A percentile compares a stretch with the other conserved stretches of the same genome.
Conservation (phyloP, 805 yeast species). For the Candida anglica region DNA sequence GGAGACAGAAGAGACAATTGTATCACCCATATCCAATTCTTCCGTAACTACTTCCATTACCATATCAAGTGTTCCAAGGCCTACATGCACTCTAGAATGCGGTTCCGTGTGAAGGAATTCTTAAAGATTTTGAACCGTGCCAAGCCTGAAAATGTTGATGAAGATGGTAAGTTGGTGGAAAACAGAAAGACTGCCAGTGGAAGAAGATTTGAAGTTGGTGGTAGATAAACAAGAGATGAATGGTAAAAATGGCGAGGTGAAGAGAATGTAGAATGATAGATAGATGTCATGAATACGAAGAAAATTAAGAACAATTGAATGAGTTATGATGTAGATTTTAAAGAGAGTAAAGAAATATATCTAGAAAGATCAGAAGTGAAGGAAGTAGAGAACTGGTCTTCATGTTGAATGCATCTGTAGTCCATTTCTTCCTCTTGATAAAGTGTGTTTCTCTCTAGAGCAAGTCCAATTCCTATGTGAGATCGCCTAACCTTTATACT, state of each 20-base stretch:
- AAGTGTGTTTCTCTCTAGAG: too few relatives aligned
- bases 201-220: slow-evolving; percentile 50
- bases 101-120: slow-evolving; percentile 90
- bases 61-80: slow-evolving; percentile 99
- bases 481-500: too few relatives aligned
- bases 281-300: not conserved
- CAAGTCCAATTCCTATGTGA: too few relatives aligned
- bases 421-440: too few relatives aligned
- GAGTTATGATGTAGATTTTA: not conserved
- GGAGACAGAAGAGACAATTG: slow-evolving; percentile 76
- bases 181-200: slow-evolving; percentile 70
- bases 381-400: too few relatives aligned
- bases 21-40: slow-evolving; percentile 85
- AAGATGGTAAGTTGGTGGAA: slow-evolving; percentile 46
- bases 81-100: slow-evolving; percentile 97
- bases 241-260: not conserved
- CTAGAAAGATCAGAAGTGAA: too few relatives aligned
- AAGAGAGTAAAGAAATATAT: too few relatives aligned
- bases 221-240: not conserved
- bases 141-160: slow-evolving; percentile 84
- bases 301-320: too few relatives aligned
- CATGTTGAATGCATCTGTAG: too few relatives aligned
- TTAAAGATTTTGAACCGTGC: slow-evolving; percentile 95
- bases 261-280: not conserved
- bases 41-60: slow-evolving; percentile 96